Evolutionary conservation across 1,139 yeast genomes (phyloP).

Genomic region (Debaryomyces sp.): DNA sequence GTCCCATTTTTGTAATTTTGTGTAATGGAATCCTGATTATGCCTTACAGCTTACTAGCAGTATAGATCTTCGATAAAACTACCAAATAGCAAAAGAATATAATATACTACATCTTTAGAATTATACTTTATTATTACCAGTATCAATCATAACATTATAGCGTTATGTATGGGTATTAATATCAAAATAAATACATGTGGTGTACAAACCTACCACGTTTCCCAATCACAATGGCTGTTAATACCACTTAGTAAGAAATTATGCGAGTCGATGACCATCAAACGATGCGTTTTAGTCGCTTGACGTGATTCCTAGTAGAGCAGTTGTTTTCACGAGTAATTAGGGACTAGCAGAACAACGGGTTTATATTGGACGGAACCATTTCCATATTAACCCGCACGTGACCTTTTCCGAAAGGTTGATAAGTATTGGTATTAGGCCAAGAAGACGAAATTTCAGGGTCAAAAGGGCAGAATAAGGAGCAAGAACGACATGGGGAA

Average conservation of each 20-base stretch:
- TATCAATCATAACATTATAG: not conserved
- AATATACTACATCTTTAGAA: not conserved
- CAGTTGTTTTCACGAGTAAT: not conserved
- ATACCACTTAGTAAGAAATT: not conserved
- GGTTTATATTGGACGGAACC: not conserved
- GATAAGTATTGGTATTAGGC: not conserved
- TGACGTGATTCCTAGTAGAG: not conserved
- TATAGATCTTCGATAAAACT: not conserved
- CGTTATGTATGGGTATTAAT: not conserved
- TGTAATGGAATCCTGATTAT: not conserved
- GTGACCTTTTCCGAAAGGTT: slow-evolving; percentile 2
- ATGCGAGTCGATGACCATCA: not conserved
- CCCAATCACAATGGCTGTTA: not conserved
- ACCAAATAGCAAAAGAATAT: not conserved
- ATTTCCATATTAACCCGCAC: not conserved
- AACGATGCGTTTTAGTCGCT: not conserved
- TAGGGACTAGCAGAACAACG: not conserved
- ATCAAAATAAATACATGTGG: slow-evolving; percentile 4
- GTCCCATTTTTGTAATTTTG: not conserved
- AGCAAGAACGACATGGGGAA: slow-evolving; percentile 1
- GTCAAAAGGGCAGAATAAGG: not conserved
- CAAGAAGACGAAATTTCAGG: not conserved
- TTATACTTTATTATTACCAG: not conserved
- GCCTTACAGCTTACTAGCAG: not conserved
- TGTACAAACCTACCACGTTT: slow-evolving; percentile 3